These are phyloP conservation scores for Aspergillus panamensis DNA, from an alignment of 495 filamentous ascomycete species.

Conservation along the genomic window DNA sequence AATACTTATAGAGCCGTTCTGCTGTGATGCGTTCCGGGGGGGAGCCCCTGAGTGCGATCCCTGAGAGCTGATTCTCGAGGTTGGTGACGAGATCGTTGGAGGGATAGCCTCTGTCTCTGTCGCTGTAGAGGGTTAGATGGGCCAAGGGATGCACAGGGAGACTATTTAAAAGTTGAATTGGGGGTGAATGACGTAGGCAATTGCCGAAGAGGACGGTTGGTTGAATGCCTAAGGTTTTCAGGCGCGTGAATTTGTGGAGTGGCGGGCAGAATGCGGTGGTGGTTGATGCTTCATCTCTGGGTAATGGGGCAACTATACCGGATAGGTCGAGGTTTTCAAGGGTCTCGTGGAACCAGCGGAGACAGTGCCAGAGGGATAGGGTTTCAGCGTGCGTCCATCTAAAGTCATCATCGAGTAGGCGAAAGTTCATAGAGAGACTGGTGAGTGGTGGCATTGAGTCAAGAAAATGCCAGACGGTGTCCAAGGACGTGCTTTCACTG, in stretches of 20 bases:
- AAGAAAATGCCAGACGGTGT: too few species aligned
- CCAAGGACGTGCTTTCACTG: too few species aligned
- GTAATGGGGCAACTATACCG: neutral
- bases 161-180: neutral
- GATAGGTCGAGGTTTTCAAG: slow-evolving; percentile 4
- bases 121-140: neutral
- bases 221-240: slow-evolving; percentile 3
- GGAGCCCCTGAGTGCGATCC: neutral
- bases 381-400: neutral
- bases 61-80: neutral
- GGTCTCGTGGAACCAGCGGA: neutral
- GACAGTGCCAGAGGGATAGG: neutral
- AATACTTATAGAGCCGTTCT: neutral
- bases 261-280: neutral
- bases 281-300: neutral
- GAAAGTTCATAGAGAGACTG: neutral
- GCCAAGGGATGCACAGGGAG: neutral
- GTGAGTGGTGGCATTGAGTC: too few species aligned
- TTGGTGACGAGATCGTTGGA: neutral
- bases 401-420: neutral
- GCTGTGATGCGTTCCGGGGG: neutral
- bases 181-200: neutral
- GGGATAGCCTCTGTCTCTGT: neutral
- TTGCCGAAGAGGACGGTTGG: neutral
- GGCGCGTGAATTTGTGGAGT: neutral